A percentile compares a stretch with the other conserved stretches of the same genome.
Conservation (phyloP, 345 rosid genomes). For the Dipteronia sinensis region DNA sequence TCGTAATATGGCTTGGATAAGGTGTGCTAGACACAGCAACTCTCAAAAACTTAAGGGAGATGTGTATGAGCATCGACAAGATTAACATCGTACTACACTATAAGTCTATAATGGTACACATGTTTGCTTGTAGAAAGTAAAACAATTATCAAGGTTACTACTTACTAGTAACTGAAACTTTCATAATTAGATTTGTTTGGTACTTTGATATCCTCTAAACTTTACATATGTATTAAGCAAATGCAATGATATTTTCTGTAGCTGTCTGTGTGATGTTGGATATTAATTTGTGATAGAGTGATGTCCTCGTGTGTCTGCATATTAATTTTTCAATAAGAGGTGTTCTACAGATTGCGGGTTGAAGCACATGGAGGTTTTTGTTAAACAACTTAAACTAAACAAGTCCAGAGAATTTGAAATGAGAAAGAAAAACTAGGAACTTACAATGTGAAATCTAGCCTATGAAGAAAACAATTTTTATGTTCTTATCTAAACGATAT, state of each 20-base stretch:
- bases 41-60: neutral
- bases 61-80: neutral
- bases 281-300: neutral
- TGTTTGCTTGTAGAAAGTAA: neutral
- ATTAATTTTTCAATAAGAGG: neutral
- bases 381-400: neutral
- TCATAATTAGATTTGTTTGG: too few relatives aligned
- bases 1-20: neutral
- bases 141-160: neutral
- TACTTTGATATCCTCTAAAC: too few relatives aligned
- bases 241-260: neutral
- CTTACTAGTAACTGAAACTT: neutral
- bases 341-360: neutral
- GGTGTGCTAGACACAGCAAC: neutral
- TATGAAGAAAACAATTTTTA: neutral
- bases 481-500: neutral
- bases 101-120: neutral
- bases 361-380: neutral
- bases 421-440: neutral
- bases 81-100: too few relatives aligned
- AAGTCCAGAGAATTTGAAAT: neutral
- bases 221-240: neutral
- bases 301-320: neutral
- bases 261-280: neutral
- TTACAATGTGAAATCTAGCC: neutral